Conservation (phyloP, 352 stramenopile genomes). For the Elongisporangium prolatum region DNA sequence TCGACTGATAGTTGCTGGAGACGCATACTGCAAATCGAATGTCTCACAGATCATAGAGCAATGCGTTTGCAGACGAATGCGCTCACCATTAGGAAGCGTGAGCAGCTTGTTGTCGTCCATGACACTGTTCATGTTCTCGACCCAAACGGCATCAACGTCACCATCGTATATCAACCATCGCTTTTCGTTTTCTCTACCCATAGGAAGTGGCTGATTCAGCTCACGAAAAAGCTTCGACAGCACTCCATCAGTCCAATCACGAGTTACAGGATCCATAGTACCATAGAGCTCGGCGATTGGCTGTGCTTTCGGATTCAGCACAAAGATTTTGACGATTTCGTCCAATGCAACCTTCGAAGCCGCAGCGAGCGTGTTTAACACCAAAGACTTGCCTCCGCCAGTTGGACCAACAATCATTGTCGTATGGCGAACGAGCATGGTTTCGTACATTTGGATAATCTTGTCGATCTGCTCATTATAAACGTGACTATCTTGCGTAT, state of each 20-base stretch:
- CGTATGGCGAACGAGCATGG: conserved; percentile 93
- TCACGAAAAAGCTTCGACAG: conserved; percentile 93
- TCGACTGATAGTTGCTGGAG: conserved; percentile 91
- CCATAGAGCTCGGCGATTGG: conserved; percentile 93
- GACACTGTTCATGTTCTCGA: conserved; percentile 98
- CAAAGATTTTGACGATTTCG: conserved; percentile 89
- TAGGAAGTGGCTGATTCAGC: conserved; percentile 90
- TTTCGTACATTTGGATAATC: conserved; percentile 97
- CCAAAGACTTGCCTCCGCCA: conserved; percentile 90
- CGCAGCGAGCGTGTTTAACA: conserved; percentile 87
- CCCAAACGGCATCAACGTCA: conserved; percentile 95
- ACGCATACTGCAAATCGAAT: conserved; percentile 95
- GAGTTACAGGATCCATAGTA: conserved; percentile 92
- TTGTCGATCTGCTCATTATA: conserved; percentile 94
- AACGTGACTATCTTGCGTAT: conserved; percentile 57
- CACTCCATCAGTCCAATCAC: conserved; percentile 95
- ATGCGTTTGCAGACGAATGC: conserved; percentile 91
- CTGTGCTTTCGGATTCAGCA: conserved; percentile 94
- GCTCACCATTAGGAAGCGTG: conserved; percentile 94
- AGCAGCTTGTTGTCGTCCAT: conserved; percentile 97
- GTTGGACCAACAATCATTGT: conserved; percentile 96
- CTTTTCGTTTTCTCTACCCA: conserved; percentile 90
- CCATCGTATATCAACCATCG: conserved; percentile 95
- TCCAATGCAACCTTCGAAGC: conserved; percentile 85
- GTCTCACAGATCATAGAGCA: conserved; percentile 95